These are phyloP conservation scores for Collybia nuda DNA, from an alignment of 768 basidiomycete genomes.

Conservation along the genomic window DNA sequence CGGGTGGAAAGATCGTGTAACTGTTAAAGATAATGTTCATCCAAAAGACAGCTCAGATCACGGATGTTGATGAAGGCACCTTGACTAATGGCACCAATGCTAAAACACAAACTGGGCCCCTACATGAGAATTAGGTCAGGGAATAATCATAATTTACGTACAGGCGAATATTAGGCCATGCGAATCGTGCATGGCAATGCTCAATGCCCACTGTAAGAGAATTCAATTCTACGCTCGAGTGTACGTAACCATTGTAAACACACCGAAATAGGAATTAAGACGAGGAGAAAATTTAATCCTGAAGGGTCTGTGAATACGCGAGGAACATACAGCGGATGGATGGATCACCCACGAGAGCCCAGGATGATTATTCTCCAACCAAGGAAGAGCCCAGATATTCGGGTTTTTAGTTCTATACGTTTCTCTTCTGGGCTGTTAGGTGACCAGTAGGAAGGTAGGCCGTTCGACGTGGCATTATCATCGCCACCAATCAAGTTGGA, in stretches of 20 bases:
- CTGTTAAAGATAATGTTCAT: constrained; percentile 28
- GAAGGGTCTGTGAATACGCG: not conserved
- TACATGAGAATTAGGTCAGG: not conserved
- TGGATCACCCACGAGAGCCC: constrained; percentile 50
- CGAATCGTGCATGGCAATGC: constrained; percentile 43
- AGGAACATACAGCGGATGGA: not conserved
- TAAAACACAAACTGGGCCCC: constrained; percentile 54
- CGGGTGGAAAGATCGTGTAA: constrained; percentile 76
- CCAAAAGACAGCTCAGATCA: not conserved
- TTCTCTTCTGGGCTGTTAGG: not conserved
- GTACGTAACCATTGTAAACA: constrained; percentile 6
- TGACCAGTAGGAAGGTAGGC: constrained; percentile 12
- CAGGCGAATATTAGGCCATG: constrained; percentile 62
- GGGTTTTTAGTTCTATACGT: not conserved
- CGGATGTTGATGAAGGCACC: constrained; percentile 30
- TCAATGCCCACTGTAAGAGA: constrained; percentile 51
- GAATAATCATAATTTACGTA: constrained; percentile 18
- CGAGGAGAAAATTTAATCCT: constrained; percentile 73
- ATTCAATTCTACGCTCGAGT: not conserved
- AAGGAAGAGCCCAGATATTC: constrained; percentile 8
- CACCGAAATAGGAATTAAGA: constrained; percentile 71
- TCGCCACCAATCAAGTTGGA: not conserved
- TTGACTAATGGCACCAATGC: constrained; percentile 80
- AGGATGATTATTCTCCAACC: constrained; percentile 57
- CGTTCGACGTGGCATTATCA: constrained; percentile 3